Percentiles rank a stretch among this genome's conserved stretches.
phyloP scores from a whole-genome alignment of 108 stramenopile species.

The Mediolabrus comicus region DNA sequence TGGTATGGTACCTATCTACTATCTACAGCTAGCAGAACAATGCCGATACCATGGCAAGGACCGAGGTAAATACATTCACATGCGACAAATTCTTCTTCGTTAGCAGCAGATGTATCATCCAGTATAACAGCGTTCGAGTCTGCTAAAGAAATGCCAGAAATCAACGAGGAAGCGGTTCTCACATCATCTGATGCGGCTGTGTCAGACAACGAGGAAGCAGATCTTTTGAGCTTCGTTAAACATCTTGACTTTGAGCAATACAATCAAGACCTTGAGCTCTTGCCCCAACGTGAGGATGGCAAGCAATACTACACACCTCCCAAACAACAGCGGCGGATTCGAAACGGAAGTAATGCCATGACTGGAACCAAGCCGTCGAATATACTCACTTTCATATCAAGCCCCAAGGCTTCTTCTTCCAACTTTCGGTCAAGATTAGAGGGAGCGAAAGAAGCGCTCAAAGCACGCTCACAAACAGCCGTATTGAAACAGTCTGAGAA shows the following conservation, averaged over 20 bases:
- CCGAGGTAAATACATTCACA: no score
- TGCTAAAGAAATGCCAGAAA: no score
- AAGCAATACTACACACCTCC: background rate
- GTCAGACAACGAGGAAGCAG: no score
- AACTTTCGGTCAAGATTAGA: conserved; percentile 37
- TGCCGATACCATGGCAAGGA: no score
- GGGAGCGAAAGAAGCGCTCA: conserved; percentile 22
- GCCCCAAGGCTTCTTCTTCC: conserved; percentile 17
- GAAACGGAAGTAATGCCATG: background rate
- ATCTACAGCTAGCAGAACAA: no score
- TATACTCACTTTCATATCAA: conserved; percentile 14
- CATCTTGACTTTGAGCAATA: background rate
- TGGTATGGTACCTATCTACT: no score
- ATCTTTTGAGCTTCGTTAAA: no score
- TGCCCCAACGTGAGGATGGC: background rate
- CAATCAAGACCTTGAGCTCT: background rate
- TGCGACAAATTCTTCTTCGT: no score
- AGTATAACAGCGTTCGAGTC: no score
- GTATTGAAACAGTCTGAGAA: background rate
- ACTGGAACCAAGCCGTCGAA: background rate
- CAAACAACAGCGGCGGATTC: background rate
- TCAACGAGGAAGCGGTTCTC: no score
- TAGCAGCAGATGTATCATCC: no score
- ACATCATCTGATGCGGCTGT: no score
- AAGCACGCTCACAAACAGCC: conserved; percentile 25